Base-by-base conservation (phyloP, 352 stramenopile species). In the Phytophthora pinifolia region DNA sequence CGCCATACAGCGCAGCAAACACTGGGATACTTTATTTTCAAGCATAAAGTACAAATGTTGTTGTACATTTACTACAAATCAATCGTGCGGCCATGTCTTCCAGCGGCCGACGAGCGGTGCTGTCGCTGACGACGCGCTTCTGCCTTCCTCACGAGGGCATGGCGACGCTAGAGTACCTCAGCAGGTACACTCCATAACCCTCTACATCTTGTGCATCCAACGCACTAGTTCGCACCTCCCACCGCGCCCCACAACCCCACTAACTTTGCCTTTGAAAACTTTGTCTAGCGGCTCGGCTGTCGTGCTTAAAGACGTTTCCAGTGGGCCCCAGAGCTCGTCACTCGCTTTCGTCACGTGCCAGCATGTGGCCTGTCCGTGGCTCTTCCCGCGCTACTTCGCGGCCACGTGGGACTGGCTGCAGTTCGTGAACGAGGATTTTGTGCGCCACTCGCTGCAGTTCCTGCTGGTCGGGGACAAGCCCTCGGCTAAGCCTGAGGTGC, bases 361-460 rank as follows among this genome's bases (percentile, higher is more conserved):
- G 53, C 83, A 94, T 53, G 82, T 94, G 20, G 82, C 80, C 36
- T 94, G 81, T 68, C 83, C 81, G 33, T 91, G 83, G 83, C 63
- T 79, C 4, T 92, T 89, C 62, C 79, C 79, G 10, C 69, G 68
- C 39, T 92, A 94, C 59, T 94, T 91, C 53, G 25, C 54, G 9
- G 67, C 88, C 46, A 88, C 83, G 57, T 91, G 81, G 81, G 70
- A 87, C 54, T 94, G 81, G 83, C 76, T 94, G 44, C 79, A 94
- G 63, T 77, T 86, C 61, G 81, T 94, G 51, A 83, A 71, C 60
- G 79, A 91, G 50, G 69, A 81, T 42, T 86, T 88, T 30, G 74
- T 92, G 34, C 65, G 73, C 30, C 77, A 92, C 46, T 88, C 77
- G 53, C 65, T 94, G 42, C 69, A 88, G 48, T 41, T 92, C 30